A percentile compares a stretch with the other conserved stretches of the same genome.
Evolutionary conservation across 257 asterid species (phyloP).

Genomic region (Salvia splendens): DNA sequence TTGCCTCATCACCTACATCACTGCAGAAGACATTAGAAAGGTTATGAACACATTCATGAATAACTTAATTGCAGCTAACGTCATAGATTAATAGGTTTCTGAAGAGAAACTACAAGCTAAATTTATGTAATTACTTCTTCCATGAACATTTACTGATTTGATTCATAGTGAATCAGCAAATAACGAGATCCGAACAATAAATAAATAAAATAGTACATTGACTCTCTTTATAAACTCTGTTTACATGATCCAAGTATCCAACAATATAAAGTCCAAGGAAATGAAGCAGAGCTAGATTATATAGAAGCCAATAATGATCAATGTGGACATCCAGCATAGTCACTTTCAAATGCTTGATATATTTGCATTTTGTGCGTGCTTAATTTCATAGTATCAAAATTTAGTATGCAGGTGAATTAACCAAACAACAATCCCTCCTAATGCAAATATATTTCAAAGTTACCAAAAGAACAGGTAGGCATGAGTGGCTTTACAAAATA

Average conservation of each 20-base stretch:
- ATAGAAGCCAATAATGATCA: constrained; percentile 14
- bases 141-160: constrained; percentile 19
- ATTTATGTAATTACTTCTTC: neutral
- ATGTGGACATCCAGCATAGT: constrained; percentile 18
- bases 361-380: neutral
- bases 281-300: constrained; percentile 3
- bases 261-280: constrained; percentile 27
- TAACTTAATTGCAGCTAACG: constrained; percentile 12
- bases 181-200: constrained; percentile 2
- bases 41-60: constrained; percentile 25
- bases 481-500: constrained; percentile 8
- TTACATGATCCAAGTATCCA: constrained; percentile 9
- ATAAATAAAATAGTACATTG: constrained; percentile 1
- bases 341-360: constrained; percentile 13
- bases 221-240: constrained; percentile 20
- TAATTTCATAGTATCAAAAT: constrained; percentile 18
- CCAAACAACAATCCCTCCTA: neutral
- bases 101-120: neutral
- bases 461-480: neutral
- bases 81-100: constrained; percentile 13
- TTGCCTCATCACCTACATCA: constrained; percentile 91
- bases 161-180: constrained; percentile 12
- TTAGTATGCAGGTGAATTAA: constrained; percentile 1
- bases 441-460: constrained; percentile 8
- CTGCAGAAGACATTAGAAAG: constrained; percentile 45